Base-by-base conservation (phyloP, 2,329 filamentous ascomycete species). In the Harringtonia aguacate region DNA sequence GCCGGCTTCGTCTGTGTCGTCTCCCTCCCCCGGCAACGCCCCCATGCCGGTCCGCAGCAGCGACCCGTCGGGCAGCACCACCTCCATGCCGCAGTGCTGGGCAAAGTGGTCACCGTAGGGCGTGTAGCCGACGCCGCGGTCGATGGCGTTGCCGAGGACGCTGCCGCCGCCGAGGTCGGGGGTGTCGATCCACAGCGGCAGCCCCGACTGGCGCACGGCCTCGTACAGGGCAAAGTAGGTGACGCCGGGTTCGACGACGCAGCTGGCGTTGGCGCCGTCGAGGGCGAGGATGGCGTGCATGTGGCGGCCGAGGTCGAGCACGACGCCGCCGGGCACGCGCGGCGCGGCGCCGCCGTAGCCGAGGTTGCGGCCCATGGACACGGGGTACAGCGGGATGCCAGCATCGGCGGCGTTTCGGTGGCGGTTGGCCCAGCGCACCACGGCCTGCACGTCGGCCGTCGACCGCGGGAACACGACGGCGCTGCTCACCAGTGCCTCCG, bases 201-300 rank as follows among this genome's bases (percentile, higher is more conserved):
- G 52, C 20, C 61, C 39, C 21, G 31, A 28, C n/a, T 10, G 4
- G 47, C 63, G 56, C n/a, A 74, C 55, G 41, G 70, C 62, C n/a
- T 74, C 62, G 47, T 76, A 64, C 8, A 77, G 58, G 24, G 64
- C 64, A 44, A 68, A 66, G 51, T 68, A 77, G 0, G 72, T 70
- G 0, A 77, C 73, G 1, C 74, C 73, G 0, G 74, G 74, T 52
- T 77, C 73, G 5, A 78, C 63, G 1, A 77, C 56, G 35, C 63
- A 69, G 44, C 63, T 72, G 18, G 67, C 69, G 35, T 64, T 66
- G 15, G 71, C 66, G 0, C 61, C 62, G 51, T 73, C 67, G 14
- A 77, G 64, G 31, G 72, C 61, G 9, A 77, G 52, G 9, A 78
- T 63, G 50, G 62, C 64, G 52, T 70, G 68, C 72, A 78, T 73